Evolutionary conservation across 176 grass and related monocot species (phyloP).

Genomic region (Cymbopogon citratus): DNA sequence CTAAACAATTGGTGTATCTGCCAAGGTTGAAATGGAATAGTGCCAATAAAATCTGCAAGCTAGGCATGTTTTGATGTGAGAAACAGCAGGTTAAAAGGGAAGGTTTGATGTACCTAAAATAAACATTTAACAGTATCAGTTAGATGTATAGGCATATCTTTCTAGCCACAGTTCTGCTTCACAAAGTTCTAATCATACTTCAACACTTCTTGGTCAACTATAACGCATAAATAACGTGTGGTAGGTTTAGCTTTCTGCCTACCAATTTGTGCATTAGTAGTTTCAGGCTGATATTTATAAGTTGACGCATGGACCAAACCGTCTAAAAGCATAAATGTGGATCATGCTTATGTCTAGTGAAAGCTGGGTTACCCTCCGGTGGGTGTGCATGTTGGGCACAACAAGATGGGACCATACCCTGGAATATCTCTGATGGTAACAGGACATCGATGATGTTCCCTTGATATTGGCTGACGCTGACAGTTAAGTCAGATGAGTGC

Average conservation of each 20-base stretch:
- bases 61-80: not conserved
- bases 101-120: constrained; percentile 20
- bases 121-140: not conserved
- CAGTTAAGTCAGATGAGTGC: not conserved
- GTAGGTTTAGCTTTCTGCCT: constrained; percentile 36
- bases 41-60: constrained; percentile 14
- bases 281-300: constrained; percentile 6
- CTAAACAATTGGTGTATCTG: not conserved
- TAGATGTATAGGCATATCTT: constrained; percentile 33
- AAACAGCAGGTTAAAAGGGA: constrained; percentile 22
- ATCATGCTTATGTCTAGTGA: not conserved
- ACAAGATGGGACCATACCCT: constrained; percentile 17
- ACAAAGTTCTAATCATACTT: constrained; percentile 23
- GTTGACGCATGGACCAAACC: not conserved
- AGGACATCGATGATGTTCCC: not conserved
- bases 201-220: constrained; percentile 29
- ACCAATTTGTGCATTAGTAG: constrained; percentile 14
- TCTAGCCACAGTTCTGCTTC: constrained; percentile 9
- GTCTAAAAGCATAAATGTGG: constrained; percentile 11
- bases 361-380: not conserved
- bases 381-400: not conserved
- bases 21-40: constrained; percentile 24
- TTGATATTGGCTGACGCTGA: not conserved
- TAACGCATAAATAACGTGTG: not conserved
- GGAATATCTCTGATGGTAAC: constrained; percentile 4